Evolutionary conservation across 169 alveolate species (phyloP).

Genomic region (Cryptosporidium felis): DNA sequence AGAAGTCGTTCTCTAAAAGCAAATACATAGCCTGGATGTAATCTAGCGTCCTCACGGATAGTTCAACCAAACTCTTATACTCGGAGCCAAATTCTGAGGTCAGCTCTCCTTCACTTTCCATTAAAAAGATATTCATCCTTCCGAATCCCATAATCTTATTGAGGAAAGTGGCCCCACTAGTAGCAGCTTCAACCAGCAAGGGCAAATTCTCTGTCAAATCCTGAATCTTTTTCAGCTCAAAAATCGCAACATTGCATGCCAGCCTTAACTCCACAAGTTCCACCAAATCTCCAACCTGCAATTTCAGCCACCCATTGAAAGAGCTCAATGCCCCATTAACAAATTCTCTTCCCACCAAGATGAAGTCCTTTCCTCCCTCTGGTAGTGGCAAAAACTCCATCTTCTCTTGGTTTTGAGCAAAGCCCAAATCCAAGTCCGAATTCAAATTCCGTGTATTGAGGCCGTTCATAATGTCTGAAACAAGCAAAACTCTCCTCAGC

Average conservation of each 20-base stretch:
- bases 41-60: not conserved
- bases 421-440: too few species aligned
- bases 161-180: not conserved
- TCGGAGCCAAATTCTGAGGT: too few species aligned
- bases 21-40: conserved; percentile 15
- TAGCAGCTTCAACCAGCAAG: not conserved
- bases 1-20: conserved; percentile 52
- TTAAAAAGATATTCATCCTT: not conserved
- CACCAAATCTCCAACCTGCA: not conserved
- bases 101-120: too few species aligned
- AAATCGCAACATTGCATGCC: not conserved
- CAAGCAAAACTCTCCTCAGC: not conserved
- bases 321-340: not conserved
- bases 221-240: not conserved
- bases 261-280: not conserved
- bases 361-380: not conserved
- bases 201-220: not conserved
- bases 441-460: too few species aligned
- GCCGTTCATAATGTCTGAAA: not conserved
- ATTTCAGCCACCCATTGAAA: not conserved
- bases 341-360: not conserved
- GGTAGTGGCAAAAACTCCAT: too few species aligned
- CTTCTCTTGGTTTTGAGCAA: too few species aligned
- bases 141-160: not conserved
- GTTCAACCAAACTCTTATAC: not conserved